Evolutionary conservation across 2,329 filamentous ascomycete species (phyloP).

Genomic region (Aspergillus sclerotialis): DNA sequence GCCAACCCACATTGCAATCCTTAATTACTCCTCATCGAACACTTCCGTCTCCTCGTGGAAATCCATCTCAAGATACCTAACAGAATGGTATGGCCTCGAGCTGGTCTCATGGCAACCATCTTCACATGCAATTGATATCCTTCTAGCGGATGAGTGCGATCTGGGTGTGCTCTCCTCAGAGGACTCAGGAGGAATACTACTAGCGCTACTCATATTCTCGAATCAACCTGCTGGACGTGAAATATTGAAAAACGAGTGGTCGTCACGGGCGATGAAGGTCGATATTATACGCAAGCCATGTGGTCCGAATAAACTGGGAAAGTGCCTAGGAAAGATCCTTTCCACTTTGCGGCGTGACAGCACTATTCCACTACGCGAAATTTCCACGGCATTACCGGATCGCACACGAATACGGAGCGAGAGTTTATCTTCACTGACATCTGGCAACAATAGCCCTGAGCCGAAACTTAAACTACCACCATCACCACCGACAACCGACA

Average conservation of each 20-base stretch:
- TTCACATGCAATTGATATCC: constrained; percentile 22
- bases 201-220: constrained; percentile 32
- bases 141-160: constrained; percentile 27
- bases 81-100: constrained; percentile 30
- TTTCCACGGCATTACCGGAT: not conserved
- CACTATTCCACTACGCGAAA: not conserved
- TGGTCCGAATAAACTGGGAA: not conserved
- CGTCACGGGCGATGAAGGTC: not conserved
- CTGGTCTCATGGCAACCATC: constrained; percentile 25
- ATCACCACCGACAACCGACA: not conserved
- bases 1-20: too few relatives aligned
- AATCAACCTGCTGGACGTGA: constrained; percentile 16
- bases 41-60: too few relatives aligned
- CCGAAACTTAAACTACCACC: not conserved
- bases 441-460: not conserved
- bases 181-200: constrained; percentile 11
- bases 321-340: not conserved
- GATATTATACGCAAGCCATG: not conserved
- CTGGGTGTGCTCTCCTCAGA: constrained; percentile 15
- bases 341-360: not conserved
- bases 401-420: not conserved
- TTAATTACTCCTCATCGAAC: too few relatives aligned
- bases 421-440: not conserved
- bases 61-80: constrained; percentile 24
- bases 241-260: not conserved